Base-by-base conservation (phyloP, 108 stramenopile genomes). In the Fragilaria crotonensis region DNA sequence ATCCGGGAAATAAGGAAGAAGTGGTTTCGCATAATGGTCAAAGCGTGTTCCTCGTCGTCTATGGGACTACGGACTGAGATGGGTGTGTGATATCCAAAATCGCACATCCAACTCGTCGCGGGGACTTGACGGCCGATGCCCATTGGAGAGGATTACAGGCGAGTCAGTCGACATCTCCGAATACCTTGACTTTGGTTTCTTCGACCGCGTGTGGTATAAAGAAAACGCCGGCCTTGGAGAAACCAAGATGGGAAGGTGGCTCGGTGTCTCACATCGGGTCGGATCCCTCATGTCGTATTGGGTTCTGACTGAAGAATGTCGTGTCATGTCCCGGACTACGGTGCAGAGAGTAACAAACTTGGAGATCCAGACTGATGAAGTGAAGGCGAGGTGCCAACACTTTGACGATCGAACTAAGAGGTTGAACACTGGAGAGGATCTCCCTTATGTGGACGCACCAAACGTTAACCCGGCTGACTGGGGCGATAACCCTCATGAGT, bases 81-180 rank as follows among this genome's bases (percentile, higher is more conserved):
- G 49, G 49, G 49, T 50, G 5, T 50, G 49, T 20, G 49, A 50
- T 7, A 50, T 20, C n/a, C n/a, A 20, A 5, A 50, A 50, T 20
- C 49, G 14, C 19, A 50, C 21, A 21, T 7, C 5, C n/a, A n/a
- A 7, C n/a, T n/a, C 14, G 14, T 50, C 49, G 5, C 49, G 49
- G 5, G 14, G 21, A 5, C 5, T 7, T 5, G 21, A 48, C 2
- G 58, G 58, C 0, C 9, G 58, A 4, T 60, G 59, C 4, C 49
- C 46, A 3, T 52, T 57, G 27, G 56, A 72, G 31, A 30, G 14
- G 1, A n/a, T 70, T 22, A 65, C 64, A 0, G 77, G 77, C 0
- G 70, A 68, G 9, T 68, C 78, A 0, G 57, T 65, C 0, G 77
- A 78, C 51, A 70, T 78, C n/a, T n/a, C n/a, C n/a, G n/a, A n/a